phyloP scores from a whole-genome alignment of 1,139 yeast genomes.

The Yarrowia galli region DNA sequence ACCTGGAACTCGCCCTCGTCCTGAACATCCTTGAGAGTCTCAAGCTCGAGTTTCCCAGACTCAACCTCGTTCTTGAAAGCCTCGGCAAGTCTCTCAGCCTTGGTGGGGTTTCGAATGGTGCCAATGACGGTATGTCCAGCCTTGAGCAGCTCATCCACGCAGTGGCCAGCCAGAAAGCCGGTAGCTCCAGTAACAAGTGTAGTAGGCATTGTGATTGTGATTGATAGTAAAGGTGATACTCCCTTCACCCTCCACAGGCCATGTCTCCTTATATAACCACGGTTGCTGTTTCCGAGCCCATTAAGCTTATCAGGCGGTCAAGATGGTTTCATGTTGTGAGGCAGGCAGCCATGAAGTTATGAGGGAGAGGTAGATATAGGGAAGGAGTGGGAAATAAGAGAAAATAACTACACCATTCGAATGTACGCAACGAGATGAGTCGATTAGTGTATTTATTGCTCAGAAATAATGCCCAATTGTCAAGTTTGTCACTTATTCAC shows the following conservation, averaged over 20 bases:
- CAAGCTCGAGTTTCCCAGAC: constrained; percentile 56
- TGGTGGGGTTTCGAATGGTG: constrained; percentile 60
- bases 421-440: too few relatives aligned
- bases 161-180: constrained; percentile 66
- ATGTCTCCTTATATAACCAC: constrained; percentile 8
- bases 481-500: too few relatives aligned
- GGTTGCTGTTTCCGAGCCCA: neutral
- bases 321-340: constrained; percentile 1
- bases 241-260: neutral
- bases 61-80: constrained; percentile 55
- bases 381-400: too few relatives aligned
- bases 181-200: constrained; percentile 61
- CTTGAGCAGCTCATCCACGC: constrained; percentile 50
- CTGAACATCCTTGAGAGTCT: constrained; percentile 58
- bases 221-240: neutral
- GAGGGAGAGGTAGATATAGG: too few relatives aligned
- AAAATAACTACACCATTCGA: too few relatives aligned
- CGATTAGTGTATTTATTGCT: too few relatives aligned
- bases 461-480: neutral
- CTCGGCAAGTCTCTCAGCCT: constrained; percentile 56
- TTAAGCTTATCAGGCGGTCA: constrained; percentile 1
- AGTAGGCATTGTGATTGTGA: constrained; percentile 8
- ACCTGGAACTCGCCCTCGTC: constrained; percentile 21
- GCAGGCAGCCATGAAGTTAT: too few relatives aligned
- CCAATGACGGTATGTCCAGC: constrained; percentile 63